These are phyloP conservation scores for Phyllosticta citribraziliensis DNA, from an alignment of 2,329 filamentous ascomycete species.

Conservation along the genomic window DNA sequence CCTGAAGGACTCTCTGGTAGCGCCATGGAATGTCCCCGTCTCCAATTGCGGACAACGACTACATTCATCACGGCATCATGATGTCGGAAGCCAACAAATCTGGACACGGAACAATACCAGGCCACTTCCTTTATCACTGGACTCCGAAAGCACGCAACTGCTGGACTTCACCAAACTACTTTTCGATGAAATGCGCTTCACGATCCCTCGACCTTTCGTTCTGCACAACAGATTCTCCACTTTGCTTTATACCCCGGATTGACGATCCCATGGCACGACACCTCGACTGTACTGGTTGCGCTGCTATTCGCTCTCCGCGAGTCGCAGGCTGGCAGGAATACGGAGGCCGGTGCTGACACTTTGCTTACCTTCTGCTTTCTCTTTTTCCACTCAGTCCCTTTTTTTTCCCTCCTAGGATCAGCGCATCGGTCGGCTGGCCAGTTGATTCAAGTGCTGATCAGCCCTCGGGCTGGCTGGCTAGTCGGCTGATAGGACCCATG, in stretches of 20 bases:
- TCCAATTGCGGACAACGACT: too few species aligned
- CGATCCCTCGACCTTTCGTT: too few species aligned
- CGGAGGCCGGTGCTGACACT: background rate
- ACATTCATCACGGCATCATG: too few species aligned
- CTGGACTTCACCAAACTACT: too few species aligned
- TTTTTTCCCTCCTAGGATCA: background rate
- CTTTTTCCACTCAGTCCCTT: background rate
- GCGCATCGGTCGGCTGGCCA: background rate
- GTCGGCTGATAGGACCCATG: too few species aligned
- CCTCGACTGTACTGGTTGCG: background rate
- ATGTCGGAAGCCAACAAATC: too few species aligned
- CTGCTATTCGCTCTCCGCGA: background rate
- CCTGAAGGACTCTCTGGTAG: too few species aligned
- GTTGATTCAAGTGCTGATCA: background rate
- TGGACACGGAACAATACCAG: too few species aligned
- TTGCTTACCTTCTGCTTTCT: background rate
- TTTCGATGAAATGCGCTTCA: too few species aligned
- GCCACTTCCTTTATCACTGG: too few species aligned
- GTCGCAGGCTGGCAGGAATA: background rate
- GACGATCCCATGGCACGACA: background rate
- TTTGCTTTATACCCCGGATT: background rate
- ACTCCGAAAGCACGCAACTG: too few species aligned
- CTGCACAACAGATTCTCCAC: background rate
- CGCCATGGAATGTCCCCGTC: too few species aligned
- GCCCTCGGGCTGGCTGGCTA: background rate